Conservation (phyloP, 495 filamentous ascomycete species). For the Xylaria longipes region DNA sequence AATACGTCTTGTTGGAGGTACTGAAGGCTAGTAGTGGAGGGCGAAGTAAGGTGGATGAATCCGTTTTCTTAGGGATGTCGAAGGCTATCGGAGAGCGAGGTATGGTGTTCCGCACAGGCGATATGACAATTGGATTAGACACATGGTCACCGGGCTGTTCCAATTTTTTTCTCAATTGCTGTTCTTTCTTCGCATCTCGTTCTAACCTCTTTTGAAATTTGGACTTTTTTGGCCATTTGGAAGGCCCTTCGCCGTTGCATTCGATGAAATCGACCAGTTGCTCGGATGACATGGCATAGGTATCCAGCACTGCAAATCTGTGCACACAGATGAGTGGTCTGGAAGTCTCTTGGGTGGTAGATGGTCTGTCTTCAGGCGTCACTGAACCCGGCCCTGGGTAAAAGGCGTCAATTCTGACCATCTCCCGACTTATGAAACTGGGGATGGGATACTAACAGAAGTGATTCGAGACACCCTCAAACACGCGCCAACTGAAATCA, state of each 20-base stretch:
- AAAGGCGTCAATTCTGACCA: not conserved
- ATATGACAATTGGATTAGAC: not conserved
- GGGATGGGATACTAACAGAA: not conserved
- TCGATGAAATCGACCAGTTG: conserved; percentile 5
- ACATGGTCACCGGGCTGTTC: not conserved
- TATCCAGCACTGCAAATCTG: not conserved
- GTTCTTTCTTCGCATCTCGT: not conserved
- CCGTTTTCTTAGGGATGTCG: not conserved
- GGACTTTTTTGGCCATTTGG: not conserved
- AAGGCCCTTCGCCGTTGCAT: not conserved
- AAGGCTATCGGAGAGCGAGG: not conserved
- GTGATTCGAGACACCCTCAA: conserved; percentile 7
- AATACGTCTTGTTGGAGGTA: not conserved
- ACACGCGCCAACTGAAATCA: not conserved
- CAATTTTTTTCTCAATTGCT: not conserved
- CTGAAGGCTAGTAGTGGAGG: not conserved
- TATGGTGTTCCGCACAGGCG: not conserved
- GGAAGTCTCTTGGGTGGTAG: not conserved
- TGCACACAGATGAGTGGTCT: not conserved
- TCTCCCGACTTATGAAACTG: not conserved
- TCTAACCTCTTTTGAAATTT: not conserved
- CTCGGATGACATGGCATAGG: not conserved
- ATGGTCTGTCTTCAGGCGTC: not conserved
- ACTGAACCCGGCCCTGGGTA: not conserved
- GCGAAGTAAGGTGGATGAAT: not conserved